Base-by-base conservation (phyloP, 2,329 filamentous ascomycete genomes). In the Tolypocladium capitatum region DNA sequence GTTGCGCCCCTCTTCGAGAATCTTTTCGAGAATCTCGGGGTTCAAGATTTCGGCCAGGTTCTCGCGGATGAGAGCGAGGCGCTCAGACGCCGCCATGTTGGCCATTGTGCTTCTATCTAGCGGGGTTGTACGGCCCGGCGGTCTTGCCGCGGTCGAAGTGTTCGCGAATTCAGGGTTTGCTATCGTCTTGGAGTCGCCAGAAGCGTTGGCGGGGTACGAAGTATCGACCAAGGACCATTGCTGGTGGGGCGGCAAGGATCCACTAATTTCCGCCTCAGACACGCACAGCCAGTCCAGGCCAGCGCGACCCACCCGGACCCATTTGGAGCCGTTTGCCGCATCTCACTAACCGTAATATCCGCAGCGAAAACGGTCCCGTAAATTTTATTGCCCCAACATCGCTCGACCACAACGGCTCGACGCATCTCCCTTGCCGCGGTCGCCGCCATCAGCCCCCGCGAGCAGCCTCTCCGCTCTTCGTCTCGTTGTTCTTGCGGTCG, bases 21-120 rank as follows among this genome's bases (percentile, higher is more conserved):
- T 75, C 42, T 80, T 74, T 63, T 89, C 79, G 61, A 92, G 84
- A 52, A 94, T 87, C 61, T 94, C 87, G 24, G 81, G 81, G 61
- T 92, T 90, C 51, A 95, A 76, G 45, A 87, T 72, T 72, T 95
- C 89, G 52, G 83, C 80, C 50, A 94, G 74, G 65, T 92, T 92
- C 63, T 83, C 80, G 52, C 75, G 79, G 69, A 94, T 94, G 60
- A 94, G 75, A 48, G 74, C 74, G 57, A 91, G 73, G 63, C 82
- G 82, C 66, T 87, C 79, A 76, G 53, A 68, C 59, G 51, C 62
- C 70, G 63, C 35, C 35, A 45, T 49, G 30, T 50, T 55, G 46
- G 56, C 50, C 56, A 58, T 60, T 33, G 38, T 52, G 50, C n/a
- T 38, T 42, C 36, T 28, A 10, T 18, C 4, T 13, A 16, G 38